Base-by-base conservation (phyloP, 306 rosid genomes). In the Cajanus cajan region DNA sequence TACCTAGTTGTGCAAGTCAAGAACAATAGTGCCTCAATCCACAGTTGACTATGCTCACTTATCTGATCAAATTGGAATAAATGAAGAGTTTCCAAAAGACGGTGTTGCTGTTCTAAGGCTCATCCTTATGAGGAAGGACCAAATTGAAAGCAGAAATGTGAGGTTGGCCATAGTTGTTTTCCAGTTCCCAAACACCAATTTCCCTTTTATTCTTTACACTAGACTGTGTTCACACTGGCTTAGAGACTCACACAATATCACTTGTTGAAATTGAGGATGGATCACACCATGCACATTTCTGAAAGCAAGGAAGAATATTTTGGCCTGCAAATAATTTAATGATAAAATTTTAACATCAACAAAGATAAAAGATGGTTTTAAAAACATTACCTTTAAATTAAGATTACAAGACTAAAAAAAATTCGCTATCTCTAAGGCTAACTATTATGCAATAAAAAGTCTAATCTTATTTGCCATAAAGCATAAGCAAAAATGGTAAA, bases 181-280 rank as follows among this genome's bases (percentile, higher is more conserved):
- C n/a, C n/a, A n/a, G n/a, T n/a, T n/a, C 61, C 72, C 81, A 79
- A 68, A 74, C 51, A 74, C 74, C 74, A 79, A 70, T 68, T 83
- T 70, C 78, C 76, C 39, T 78, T 85, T 79, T 63, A 76, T 71
- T 82, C 78, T 33, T 69, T 24, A 24, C 1, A 57, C 19, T 52
- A 47, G 73, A 45, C 50, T 10, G 51, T 73, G 47, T 71, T 54
- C 50, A 62, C 14, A 63, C 13, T 24, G 55, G 19, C 76, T 70
- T 54, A 57, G 13, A 69, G 22, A 55, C 72, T 52, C 71, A 21
- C 34, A 62, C 31, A 40, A 13, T 40, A 70, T 80, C 45, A 66
- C 58, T 73, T 47, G n/a, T 62, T 65, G 66, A 70, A 45, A 44
- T 70, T 70, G 52, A 68, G 16, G 48, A 40, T 57, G 78, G 40